A percentile compares a stretch with the other conserved stretches of the same genome.
Evolutionary conservation across 805 yeast genomes (phyloP).

Genomic region (Zygoascus ofunaensis): DNA sequence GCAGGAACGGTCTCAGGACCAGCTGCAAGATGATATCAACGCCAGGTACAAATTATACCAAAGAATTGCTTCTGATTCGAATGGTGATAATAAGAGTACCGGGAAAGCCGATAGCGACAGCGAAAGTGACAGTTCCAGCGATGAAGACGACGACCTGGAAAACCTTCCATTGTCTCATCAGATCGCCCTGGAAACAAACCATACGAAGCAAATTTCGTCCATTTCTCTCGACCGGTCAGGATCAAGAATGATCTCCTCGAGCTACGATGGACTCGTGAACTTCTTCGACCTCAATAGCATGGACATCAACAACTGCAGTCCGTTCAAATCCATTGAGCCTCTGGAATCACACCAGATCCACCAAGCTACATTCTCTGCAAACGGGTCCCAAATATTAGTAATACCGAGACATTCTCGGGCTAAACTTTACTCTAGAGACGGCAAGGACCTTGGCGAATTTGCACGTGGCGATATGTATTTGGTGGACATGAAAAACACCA

Average conservation of each 20-base stretch:
- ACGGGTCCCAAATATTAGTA: constrained; percentile 19
- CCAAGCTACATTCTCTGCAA: constrained; percentile 14
- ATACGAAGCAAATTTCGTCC: constrained; percentile 18
- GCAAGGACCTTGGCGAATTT: constrained; percentile 20
- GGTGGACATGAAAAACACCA: constrained; percentile 29
- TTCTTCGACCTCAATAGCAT: constrained; percentile 30
- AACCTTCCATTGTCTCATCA: constrained; percentile 32
- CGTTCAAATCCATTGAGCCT: constrained; percentile 24
- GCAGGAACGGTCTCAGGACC: constrained; percentile 6
- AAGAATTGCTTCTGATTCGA: neutral
- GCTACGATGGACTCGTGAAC: constrained; percentile 23
- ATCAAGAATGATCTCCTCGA: constrained; percentile 22
- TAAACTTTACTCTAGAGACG: constrained; percentile 22
- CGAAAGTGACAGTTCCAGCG: constrained; percentile 15
- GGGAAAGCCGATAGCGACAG: constrained; percentile 10
- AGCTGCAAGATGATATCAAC: neutral
- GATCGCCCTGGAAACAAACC: constrained; percentile 17
- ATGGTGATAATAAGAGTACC: too few relatives aligned
- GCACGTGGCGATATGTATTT: constrained; percentile 30
- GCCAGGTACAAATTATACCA: neutral
- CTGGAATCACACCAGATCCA: constrained; percentile 20
- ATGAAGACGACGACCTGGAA: constrained; percentile 25
- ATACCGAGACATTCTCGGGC: constrained; percentile 21
- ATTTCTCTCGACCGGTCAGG: constrained; percentile 24
- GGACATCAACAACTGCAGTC: constrained; percentile 18